These are phyloP conservation scores for Bipolaris sorokiniana DNA, from an alignment of 2,329 filamentous ascomycete genomes.

Conservation along the genomic window DNA sequence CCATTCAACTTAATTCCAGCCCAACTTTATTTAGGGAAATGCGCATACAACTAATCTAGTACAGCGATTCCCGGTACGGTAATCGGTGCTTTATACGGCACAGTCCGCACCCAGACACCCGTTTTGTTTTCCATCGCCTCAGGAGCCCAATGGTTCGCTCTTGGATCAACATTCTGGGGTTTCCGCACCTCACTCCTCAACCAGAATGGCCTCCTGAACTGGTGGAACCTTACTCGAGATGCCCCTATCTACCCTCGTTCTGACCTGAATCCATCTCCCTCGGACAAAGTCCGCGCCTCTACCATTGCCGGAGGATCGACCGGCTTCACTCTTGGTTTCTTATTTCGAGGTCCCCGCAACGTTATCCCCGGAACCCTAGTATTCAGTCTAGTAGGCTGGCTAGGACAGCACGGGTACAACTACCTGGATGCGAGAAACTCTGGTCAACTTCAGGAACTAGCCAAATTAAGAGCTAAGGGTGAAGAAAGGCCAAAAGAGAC, in stretches of 20 bases:
- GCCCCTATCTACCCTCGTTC: conserved; percentile 25
- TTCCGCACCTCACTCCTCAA: conserved; percentile 51
- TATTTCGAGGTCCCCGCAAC: conserved; percentile 55
- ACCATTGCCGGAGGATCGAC: conserved; percentile 73
- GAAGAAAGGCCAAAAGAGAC: conserved; percentile 47
- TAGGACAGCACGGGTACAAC: conserved; percentile 64
- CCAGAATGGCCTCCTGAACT: conserved; percentile 37
- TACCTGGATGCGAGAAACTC: conserved; percentile 56
- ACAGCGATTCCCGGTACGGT: conserved; percentile 70
- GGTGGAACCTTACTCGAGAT: conserved; percentile 39
- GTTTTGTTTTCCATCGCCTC: conserved; percentile 73
- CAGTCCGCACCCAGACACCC: conserved; percentile 68
- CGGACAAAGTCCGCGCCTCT: conserved; percentile 71
- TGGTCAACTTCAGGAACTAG: conserved; percentile 43
- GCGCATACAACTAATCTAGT: conserved; percentile 17
- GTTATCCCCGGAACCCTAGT: conserved; percentile 63
- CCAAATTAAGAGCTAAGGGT: conserved; percentile 28
- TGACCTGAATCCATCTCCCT: conserved; percentile 58
- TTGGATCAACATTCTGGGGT: conserved; percentile 81
- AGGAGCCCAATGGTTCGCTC: conserved; percentile 79
- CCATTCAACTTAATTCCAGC: not conserved
- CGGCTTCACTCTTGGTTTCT: conserved; percentile 58
- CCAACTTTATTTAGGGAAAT: not conserved
- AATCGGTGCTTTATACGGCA: conserved; percentile 54
- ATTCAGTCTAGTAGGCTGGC: conserved; percentile 63